These are phyloP conservation scores for Vanderwaltozyma tropicalis DNA, from an alignment of 805 yeast species.

Conservation along the genomic window DNA sequence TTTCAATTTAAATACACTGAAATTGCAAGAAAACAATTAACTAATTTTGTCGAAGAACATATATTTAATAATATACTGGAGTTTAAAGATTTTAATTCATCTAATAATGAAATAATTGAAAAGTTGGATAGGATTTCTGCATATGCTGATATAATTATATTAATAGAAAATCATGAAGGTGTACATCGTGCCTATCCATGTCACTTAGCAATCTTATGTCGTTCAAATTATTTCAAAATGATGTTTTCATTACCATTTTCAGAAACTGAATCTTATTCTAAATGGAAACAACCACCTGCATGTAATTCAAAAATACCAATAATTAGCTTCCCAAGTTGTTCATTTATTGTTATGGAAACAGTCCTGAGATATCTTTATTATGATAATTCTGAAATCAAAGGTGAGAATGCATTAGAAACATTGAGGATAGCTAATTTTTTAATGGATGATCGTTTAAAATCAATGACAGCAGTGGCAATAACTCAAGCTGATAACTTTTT, in stretches of 20 bases:
- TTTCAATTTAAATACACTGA: constrained; percentile 25
- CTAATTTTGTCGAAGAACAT: constrained; percentile 16
- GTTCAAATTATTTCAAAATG: constrained; percentile 55
- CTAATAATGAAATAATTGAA: neutral
- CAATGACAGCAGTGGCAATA: constrained; percentile 43
- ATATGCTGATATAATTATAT: constrained; percentile 41
- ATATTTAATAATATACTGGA: constrained; percentile 7
- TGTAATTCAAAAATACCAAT: constrained; percentile 13
- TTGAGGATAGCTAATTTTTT: constrained; percentile 47
- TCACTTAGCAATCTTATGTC: constrained; percentile 47
- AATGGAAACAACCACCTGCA: neutral
- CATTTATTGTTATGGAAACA: constrained; percentile 37
- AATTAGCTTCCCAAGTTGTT: constrained; percentile 15
- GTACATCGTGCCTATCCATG: constrained; percentile 42
- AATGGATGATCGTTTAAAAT: constrained; percentile 51
- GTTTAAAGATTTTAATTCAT: neutral
- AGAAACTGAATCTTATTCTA: constrained; percentile 20
- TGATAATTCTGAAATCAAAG: constrained; percentile 46
- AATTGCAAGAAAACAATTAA: constrained; percentile 19
- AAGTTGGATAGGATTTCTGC: constrained; percentile 4
- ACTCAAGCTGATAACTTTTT: constrained; percentile 26
- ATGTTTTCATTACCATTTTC: constrained; percentile 47
- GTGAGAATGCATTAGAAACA: constrained; percentile 43
- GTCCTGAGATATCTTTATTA: constrained; percentile 48
- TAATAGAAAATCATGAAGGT: constrained; percentile 25